These are phyloP conservation scores for Yamadazyma tumulicola DNA, from an alignment of 805 yeast species.

Conservation along the genomic window DNA sequence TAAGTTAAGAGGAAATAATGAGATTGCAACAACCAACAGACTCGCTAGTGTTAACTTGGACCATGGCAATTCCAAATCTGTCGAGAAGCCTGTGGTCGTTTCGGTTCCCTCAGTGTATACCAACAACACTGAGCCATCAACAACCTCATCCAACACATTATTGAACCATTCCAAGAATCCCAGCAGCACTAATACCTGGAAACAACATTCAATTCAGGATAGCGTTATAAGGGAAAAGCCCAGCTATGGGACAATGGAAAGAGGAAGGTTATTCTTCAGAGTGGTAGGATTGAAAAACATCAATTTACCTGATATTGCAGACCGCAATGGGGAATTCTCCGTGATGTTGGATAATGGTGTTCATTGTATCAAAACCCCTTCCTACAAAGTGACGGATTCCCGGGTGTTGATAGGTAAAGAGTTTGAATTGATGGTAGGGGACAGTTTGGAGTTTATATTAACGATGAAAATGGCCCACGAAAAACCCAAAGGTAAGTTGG, in stretches of 20 bases:
- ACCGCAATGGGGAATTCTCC: slow-evolving; percentile 47
- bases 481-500: slow-evolving; percentile 46
- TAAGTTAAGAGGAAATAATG: slow-evolving; percentile 19
- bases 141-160: slow-evolving; percentile 14
- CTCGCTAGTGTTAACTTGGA: neutral
- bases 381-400: slow-evolving; percentile 34
- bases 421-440: slow-evolving; percentile 69
- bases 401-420: slow-evolving; percentile 58
- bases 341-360: slow-evolving; percentile 74
- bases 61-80: neutral
- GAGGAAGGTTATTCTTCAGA: slow-evolving; percentile 55
- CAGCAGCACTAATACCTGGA: slow-evolving; percentile 9
- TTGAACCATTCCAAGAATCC: slow-evolving; percentile 8
- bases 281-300: slow-evolving; percentile 45
- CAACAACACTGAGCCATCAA: slow-evolving; percentile 12
- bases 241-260: slow-evolving; percentile 22
- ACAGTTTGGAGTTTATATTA: slow-evolving; percentile 58
- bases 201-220: slow-evolving; percentile 13
- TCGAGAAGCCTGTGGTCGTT: slow-evolving; percentile 23
- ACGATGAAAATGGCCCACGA: slow-evolving; percentile 69
- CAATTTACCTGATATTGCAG: slow-evolving; percentile 43
- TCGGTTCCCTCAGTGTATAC: slow-evolving; percentile 29
- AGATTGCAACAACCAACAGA: slow-evolving; percentile 2
- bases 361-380: slow-evolving; percentile 69
- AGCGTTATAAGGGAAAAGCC: slow-evolving; percentile 10